Conservation (phyloP, 139 green algal species). For the Diplosphaera chodatii region DNA sequence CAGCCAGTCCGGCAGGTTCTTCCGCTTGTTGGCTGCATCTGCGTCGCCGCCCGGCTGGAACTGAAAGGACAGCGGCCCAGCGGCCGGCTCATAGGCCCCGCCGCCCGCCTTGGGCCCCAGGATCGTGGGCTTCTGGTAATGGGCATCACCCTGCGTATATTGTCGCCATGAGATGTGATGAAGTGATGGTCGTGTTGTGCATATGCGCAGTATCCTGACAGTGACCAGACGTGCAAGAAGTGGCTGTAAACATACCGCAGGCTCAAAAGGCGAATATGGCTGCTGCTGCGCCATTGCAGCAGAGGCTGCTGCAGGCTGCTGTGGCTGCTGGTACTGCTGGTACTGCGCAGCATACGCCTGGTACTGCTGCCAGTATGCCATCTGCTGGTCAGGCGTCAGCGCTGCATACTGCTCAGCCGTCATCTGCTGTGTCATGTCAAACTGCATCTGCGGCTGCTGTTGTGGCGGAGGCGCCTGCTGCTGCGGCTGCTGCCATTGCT, state of each 20-base stretch:
- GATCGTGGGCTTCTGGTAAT: not conserved
- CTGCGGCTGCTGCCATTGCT: not conserved
- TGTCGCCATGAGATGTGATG: no score
- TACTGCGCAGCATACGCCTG: not conserved
- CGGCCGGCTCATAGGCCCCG: no score
- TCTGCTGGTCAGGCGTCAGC: constrained; percentile 1
- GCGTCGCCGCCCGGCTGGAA: not conserved
- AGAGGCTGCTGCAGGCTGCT: not conserved
- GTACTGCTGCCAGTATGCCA: constrained; percentile 2
- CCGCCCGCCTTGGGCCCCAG: not conserved
- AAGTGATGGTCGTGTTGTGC: no score
- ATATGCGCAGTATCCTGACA: no score
- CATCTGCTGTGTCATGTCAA: not conserved
- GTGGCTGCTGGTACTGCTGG: not conserved
- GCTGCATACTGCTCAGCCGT: not conserved
- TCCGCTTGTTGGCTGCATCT: not conserved
- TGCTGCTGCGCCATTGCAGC: no score
- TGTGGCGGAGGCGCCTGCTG: not conserved
- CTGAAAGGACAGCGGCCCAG: not conserved
- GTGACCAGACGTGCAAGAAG: no score
- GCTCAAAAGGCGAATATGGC: no score
- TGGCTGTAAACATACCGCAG: no score
- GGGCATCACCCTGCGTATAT: not conserved
- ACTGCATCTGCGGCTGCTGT: not conserved
- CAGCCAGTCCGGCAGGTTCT: constrained; percentile 1